phyloP scores from a whole-genome alignment of 1,284 basidiomycete species.

The Coniophora puteana region DNA sequence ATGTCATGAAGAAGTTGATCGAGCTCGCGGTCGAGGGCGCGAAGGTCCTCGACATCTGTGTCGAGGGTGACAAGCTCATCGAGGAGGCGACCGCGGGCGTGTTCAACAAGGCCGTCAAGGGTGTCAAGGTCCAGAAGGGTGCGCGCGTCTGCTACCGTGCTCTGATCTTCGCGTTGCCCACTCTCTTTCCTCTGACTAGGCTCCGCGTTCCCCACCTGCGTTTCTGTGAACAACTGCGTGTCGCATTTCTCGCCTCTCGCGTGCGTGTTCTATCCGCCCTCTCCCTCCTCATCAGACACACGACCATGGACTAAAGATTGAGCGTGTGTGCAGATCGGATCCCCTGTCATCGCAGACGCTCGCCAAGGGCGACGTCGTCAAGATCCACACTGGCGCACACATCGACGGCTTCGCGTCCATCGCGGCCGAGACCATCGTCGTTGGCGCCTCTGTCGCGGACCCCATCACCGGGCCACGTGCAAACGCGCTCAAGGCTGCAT shows the following conservation, averaged over 20 bases:
- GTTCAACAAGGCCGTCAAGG: constrained; percentile 89
- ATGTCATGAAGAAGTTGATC: constrained; percentile 85
- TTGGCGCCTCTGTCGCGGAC: constrained; percentile 68
- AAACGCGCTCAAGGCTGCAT: constrained; percentile 92
- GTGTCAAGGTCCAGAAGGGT: constrained; percentile 87
- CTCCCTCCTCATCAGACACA: constrained; percentile 13
- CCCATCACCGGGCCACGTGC: constrained; percentile 85
- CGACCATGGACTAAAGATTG: no score
- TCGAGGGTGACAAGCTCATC: constrained; percentile 90
- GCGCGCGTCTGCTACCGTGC: constrained; percentile 23
- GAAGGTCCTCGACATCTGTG: constrained; percentile 87
- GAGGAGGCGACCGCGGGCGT: constrained; percentile 82
- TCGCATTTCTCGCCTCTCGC: constrained; percentile 80
- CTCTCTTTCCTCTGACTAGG: constrained; percentile 43
- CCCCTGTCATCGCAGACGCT: constrained; percentile 62
- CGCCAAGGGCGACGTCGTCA: constrained; percentile 90
- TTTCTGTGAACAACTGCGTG: constrained; percentile 90
- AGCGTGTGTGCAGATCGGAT: constrained; percentile 72
- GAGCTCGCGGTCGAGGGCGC: constrained; percentile 75
- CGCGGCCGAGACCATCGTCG: constrained; percentile 87
- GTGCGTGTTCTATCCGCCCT: constrained; percentile 36
- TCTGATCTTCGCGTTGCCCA: constrained; percentile 4
- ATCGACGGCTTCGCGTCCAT: constrained; percentile 93
- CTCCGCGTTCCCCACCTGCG: constrained; percentile 89
- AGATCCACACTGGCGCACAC: constrained; percentile 93